Conservation (phyloP, 495 filamentous ascomycete species). For the Staphylotrichum longicolle region DNA sequence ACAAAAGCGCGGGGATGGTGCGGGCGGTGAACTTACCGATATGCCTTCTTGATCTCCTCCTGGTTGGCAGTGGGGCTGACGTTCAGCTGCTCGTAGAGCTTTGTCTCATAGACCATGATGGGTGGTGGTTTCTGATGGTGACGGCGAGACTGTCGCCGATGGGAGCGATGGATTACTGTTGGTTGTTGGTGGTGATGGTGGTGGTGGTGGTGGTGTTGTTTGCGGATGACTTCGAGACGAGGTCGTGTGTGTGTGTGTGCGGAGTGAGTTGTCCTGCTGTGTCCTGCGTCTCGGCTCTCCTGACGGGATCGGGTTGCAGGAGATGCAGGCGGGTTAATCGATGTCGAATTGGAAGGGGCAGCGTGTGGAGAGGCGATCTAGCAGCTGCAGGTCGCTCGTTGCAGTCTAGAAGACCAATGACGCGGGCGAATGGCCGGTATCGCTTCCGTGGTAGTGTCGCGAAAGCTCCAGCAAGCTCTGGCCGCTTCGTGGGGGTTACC, state of each 20-base stretch:
- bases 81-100: constrained; percentile 75
- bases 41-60: constrained; percentile 97
- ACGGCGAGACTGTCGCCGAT: not conserved
- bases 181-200: constrained; percentile 6
- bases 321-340: not conserved
- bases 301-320: constrained; percentile 22
- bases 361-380: constrained; percentile 14
- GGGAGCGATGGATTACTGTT: not conserved
- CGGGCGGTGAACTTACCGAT: constrained; percentile 58
- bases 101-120: constrained; percentile 83
- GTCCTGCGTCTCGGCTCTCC: not conserved
- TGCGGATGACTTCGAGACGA: not conserved
- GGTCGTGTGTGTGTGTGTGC: constrained; percentile 8
- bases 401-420: constrained; percentile 16
- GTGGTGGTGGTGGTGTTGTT: not conserved
- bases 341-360: constrained; percentile 18
- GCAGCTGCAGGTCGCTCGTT: constrained; percentile 23
- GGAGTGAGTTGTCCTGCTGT: constrained; percentile 13
- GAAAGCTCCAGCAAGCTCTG: constrained; percentile 20
- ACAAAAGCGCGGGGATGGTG: constrained; percentile 4
- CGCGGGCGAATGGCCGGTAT: constrained; percentile 17
- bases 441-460: not conserved
- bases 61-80: constrained; percentile 76
- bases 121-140: not conserved
- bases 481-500: constrained; percentile 8